Evolutionary conservation across 495 filamentous ascomycete genomes (phyloP).

Genomic region (Penicillium desertorum): DNA sequence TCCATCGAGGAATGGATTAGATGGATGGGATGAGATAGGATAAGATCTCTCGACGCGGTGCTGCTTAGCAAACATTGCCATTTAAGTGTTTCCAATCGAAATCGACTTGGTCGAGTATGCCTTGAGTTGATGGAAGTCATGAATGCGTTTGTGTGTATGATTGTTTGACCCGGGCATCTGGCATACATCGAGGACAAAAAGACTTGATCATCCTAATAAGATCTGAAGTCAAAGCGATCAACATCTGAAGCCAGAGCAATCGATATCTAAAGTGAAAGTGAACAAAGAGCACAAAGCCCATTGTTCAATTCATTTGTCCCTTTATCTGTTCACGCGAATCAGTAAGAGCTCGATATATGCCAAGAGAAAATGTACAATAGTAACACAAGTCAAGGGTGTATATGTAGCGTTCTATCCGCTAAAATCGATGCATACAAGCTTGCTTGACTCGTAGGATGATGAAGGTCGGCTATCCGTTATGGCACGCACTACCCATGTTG

Average conservation of each 20-base stretch:
- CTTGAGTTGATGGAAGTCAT: background rate
- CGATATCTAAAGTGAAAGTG: background rate
- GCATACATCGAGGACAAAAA: background rate
- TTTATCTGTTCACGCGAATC: background rate
- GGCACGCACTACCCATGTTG: too few relatives aligned
- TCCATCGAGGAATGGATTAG: background rate
- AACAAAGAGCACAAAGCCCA: background rate
- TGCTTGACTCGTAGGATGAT: too few relatives aligned
- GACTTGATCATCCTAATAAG: background rate
- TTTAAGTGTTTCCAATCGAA: background rate
- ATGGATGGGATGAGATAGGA: background rate
- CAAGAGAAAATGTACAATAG: too few relatives aligned
- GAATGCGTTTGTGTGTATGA: background rate
- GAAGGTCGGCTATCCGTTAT: too few relatives aligned
- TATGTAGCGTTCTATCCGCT: too few relatives aligned
- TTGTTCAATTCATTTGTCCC: background rate
- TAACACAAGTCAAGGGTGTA: too few relatives aligned
- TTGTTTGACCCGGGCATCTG: background rate
- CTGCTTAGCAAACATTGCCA: background rate
- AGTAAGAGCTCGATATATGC: background rate
- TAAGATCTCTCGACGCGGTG: background rate
- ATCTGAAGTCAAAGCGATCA: background rate
- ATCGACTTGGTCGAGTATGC: background rate
- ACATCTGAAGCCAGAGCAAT: background rate
- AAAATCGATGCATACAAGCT: too few relatives aligned